phyloP scores from a whole-genome alignment of 768 basidiomycete species.

The Tephrocybe sp. region DNA sequence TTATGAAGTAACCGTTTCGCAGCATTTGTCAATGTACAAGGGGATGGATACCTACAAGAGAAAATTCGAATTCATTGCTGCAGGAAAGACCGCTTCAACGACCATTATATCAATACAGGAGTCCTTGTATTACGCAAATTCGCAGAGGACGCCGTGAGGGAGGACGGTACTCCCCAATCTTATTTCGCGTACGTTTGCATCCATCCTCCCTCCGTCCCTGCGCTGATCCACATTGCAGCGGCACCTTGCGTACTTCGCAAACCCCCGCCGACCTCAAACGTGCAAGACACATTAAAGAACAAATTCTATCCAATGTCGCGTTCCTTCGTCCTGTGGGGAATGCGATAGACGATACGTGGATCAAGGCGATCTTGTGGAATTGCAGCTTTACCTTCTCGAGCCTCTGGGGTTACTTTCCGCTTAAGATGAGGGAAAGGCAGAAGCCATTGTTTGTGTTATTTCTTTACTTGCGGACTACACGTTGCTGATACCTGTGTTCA shows the following conservation, averaged over 20 bases:
- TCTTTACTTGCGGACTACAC: neutral
- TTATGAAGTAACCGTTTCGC: neutral
- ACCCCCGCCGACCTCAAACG: neutral
- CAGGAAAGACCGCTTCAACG: neutral
- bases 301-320: neutral
- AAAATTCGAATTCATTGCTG: neutral
- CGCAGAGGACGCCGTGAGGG: constrained; percentile 11
- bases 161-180: neutral
- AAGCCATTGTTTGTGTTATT: neutral
- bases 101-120: neutral
- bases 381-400: neutral
- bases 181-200: constrained; percentile 9
- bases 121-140: constrained; percentile 3
- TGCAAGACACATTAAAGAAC: neutral
- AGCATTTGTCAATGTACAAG: neutral
- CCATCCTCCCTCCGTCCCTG: too few species aligned
- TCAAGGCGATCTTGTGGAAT: neutral
- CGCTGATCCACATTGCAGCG: neutral
- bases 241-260: neutral
- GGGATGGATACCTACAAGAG: neutral
- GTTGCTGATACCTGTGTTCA: neutral
- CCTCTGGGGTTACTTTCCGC: neutral
- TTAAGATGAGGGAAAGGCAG: neutral
- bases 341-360: neutral
- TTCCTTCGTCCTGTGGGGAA: neutral